Percentiles rank a stretch among this genome's conserved stretches.
Conservation (phyloP, 805 yeast species). For the Ogataea dorogensis region DNA sequence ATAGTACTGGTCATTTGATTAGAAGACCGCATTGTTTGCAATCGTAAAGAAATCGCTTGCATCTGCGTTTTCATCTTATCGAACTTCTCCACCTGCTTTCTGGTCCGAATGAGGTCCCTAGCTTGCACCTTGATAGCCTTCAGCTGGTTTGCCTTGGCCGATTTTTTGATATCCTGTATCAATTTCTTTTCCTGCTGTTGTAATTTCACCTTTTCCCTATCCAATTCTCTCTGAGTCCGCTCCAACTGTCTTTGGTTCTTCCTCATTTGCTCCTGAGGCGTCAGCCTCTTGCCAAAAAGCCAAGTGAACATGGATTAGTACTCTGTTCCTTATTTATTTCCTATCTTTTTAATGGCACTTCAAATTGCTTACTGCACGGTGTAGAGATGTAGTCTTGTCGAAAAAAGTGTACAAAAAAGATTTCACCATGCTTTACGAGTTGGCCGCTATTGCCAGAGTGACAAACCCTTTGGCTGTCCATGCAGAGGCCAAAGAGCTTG, state of each 20-base stretch:
- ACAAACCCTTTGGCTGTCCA: conserved; percentile 51
- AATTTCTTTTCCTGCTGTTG: conserved; percentile 92
- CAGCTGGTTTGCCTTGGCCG: conserved; percentile 87
- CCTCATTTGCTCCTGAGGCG: conserved; percentile 93
- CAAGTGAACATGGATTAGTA: conserved; percentile 70
- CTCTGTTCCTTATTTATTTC: neutral
- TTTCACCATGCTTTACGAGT: conserved; percentile 76
- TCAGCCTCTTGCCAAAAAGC: conserved; percentile 90
- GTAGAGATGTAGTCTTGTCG: conserved; percentile 7
- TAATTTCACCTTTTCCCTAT: conserved; percentile 79
- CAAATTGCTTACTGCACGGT: neutral
- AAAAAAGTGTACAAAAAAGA: too few relatives aligned
- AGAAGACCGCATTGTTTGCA: conserved; percentile 88
- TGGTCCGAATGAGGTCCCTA: conserved; percentile 87
- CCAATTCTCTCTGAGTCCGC: conserved; percentile 89
- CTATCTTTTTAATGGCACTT: conserved; percentile 2
- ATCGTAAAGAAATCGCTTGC: conserved; percentile 89
- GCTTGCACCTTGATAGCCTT: conserved; percentile 94
- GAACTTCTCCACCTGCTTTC: conserved; percentile 80
- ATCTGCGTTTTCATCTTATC: conserved; percentile 91
- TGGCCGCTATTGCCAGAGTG: conserved; percentile 85
- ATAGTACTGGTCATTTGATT: conserved; percentile 94
- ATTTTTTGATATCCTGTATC: conserved; percentile 79
- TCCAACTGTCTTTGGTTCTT: conserved; percentile 95
- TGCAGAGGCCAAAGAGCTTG: conserved; percentile 60